Evolutionary conservation across 768 basidiomycete genomes (phyloP), one percentile per base, ranked within the genome.

Genomic region (Tylopilus felleus): DNA sequence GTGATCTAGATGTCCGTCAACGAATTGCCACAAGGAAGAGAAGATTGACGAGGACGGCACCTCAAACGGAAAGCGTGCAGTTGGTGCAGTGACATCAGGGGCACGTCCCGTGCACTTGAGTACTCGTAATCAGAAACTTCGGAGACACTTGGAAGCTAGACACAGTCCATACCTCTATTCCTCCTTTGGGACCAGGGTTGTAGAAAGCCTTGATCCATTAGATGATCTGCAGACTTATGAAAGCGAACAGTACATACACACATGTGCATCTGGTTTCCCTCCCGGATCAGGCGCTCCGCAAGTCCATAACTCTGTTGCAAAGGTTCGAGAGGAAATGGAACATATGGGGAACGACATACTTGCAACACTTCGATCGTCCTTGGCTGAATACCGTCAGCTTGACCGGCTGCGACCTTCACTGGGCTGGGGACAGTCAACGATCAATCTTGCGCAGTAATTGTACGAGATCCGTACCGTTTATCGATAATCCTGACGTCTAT

Each of bases 51-150:
- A 33, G 27, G n/a, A 41, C 25, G 56, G 50, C 54, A 83, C 88
- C 73, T 86, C 85, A 55, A 86, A 90, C 12, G 86, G 86, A 68
- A 79, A 90, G 19, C 86, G 78, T 2, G 86, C 86, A 22, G 77
- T 78, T 3, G 80, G 73, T 1, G 83, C 81, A 6, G 77, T 80
- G 23, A 89, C 76, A 62, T 86, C 84, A 16, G 84, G 74, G 1
- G 78, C 79, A 16, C 85, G 80, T 41, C 83, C 80, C 8, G 82
- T 83, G 17, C 84, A 74, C 86, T 89, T 60, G 0, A 27, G 33
- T n/a, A 51, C 28, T 21, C 53, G 21, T 7, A 16, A 22, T 52
- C 23, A 63, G 50, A 41, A 22, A 36, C 29, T 14, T 23, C 19
- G 41, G 45, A 43, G 31, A 28, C 12, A 25, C 13, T 12, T 4